Evolutionary conservation across 257 asterid species (phyloP).

Genomic region (Phtheirospermum japonicum): DNA sequence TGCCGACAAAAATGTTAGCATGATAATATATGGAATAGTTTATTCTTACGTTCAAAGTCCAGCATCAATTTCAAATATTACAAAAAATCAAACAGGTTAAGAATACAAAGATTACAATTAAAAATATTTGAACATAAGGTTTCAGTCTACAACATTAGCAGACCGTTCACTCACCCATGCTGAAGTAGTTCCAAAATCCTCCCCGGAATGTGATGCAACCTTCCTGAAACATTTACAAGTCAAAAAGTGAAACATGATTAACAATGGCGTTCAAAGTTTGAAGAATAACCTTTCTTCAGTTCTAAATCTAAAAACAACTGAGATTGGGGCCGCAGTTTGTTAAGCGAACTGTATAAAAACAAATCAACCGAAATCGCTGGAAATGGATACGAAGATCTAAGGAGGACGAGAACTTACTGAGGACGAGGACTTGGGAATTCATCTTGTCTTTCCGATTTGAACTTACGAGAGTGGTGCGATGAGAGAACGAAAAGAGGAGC

Average conservation of each 20-base stretch:
- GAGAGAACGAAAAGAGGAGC: conserved; percentile 1
- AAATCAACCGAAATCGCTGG: neutral
- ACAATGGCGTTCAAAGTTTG: neutral
- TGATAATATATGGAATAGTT: neutral
- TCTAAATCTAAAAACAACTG: neutral
- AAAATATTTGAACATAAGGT: neutral
- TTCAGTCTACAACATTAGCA: neutral
- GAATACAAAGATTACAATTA: neutral
- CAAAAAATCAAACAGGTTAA: neutral
- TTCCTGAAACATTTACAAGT: conserved; percentile 36
- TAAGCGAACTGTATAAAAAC: neutral
- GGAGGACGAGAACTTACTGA: conserved; percentile 43
- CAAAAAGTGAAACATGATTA: conserved; percentile 13
- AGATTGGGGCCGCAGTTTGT: neutral
- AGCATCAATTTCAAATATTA: neutral
- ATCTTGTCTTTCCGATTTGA: conserved; percentile 36
- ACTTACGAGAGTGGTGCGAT: neutral
- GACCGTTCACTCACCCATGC: conserved; percentile 38
- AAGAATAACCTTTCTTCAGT: neutral
- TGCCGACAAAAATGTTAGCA: neutral
- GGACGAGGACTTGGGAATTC: conserved; percentile 77
- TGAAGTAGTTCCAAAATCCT: conserved; percentile 57
- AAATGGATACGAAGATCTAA: conserved; percentile 8
- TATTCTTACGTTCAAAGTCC: neutral
- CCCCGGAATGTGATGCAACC: conserved; percentile 49